Percentiles rank a stretch among this genome's conserved stretches.
Evolutionary conservation across 768 basidiomycete species (phyloP).

Genomic region (Pleurotus tuoliensis): DNA sequence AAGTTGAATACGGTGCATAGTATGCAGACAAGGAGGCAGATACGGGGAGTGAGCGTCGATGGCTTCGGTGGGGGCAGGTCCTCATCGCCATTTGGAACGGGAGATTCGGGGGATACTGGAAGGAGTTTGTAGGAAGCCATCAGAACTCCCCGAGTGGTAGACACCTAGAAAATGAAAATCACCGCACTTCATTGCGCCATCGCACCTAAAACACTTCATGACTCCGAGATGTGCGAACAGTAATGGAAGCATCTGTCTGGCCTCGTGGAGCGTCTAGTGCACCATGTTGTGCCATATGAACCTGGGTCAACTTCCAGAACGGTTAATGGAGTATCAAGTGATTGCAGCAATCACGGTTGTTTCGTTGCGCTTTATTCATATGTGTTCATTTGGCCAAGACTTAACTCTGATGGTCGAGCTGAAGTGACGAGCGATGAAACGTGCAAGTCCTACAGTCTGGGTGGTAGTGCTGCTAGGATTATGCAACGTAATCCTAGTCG

Average conservation of each 20-base stretch:
- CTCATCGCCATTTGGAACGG: neutral
- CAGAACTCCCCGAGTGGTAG: too few species aligned
- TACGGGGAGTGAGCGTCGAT: neutral
- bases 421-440: neutral
- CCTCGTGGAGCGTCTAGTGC: neutral
- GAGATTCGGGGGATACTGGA: neutral
- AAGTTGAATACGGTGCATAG: neutral
- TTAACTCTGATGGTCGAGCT: neutral
- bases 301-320: neutral
- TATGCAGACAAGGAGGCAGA: neutral
- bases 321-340: neutral
- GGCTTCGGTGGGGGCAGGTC: neutral
- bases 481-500: neutral
- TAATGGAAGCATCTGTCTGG: neutral
- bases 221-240: neutral
- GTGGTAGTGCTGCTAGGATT: neutral
- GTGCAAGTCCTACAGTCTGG: neutral
- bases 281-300: neutral
- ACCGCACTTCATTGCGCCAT: neutral
- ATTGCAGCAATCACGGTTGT: neutral
- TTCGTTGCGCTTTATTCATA: neutral
- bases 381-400: neutral
- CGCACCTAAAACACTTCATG: neutral
- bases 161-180: too few species aligned
- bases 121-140: neutral